Base-by-base conservation (phyloP, 2,329 filamentous ascomycete species). In the Endothia cerciana region DNA sequence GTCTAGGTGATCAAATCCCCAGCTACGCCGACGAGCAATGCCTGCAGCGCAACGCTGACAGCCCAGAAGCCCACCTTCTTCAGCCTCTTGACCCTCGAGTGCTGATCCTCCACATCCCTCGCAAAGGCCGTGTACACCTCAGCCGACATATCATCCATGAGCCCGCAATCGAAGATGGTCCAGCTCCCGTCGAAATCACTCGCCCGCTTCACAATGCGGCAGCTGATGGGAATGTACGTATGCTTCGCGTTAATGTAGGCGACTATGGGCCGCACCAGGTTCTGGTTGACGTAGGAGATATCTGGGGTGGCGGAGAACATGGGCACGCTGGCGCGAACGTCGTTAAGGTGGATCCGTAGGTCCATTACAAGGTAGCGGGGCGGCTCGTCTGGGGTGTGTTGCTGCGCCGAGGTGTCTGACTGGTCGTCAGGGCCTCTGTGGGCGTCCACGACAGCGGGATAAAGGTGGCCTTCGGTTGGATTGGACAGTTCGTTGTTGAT, bases 31-130 rank as follows among this genome's bases (percentile, higher is more conserved):
- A 98, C 91, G 75, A 98, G 95, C 43, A 99, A 85, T 3, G 94
- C 95, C 76, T 99, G 95, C 8, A 94, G 91, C 7, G 94, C 92
- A 65, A 99, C 82, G 72, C 94, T 94, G 64, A 98, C 83, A 3
- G 93, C 97, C 95, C 95, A 99, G 73, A 98, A 89, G 40, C 95
- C 95, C 36, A 78, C 95, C 79, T 98, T 97, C 77, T 94, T 97
- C 75, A 99, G 90, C 55, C 95, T 86, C 60, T 94, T 85, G 71
- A 93, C 90, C 62, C 93, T 89, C 70, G 91, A 92, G 76, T 97
- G 91, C 72, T 95, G 91, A 78, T 97, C 91, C 69, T 93, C 89
- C 40, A 99, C 93, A 76, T 97, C 93, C 69, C 89, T 88, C 45
- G 93, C 93, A 78, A 99, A 98, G 0, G 95, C 95, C 72, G 94